These are phyloP conservation scores for Halteria grandinella DNA, from an alignment of 73 alveolate genomes.

Conservation along the genomic window DNA sequence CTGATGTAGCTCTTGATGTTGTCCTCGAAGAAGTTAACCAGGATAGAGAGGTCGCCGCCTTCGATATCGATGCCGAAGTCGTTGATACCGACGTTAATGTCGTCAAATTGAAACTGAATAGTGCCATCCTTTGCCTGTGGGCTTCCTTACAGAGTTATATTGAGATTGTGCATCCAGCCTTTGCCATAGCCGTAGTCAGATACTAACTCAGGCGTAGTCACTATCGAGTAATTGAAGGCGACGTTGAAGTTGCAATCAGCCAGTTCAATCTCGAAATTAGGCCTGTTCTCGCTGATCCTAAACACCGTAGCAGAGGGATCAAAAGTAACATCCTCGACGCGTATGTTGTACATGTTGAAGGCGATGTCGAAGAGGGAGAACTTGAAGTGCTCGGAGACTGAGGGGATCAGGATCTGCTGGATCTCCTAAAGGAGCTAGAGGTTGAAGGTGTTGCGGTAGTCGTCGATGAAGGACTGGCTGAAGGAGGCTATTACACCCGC, in stretches of 20 bases:
- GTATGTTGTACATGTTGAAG: background rate
- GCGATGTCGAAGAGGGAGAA: background rate
- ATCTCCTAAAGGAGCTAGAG: background rate
- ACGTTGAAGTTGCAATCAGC: background rate
- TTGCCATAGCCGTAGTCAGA: constrained; percentile 17
- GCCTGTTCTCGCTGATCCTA: constrained; percentile 8
- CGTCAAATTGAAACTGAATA: background rate
- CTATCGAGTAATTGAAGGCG: background rate
- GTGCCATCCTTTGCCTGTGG: background rate
- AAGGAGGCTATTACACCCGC: constrained; percentile 4
- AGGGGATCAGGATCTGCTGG: background rate
- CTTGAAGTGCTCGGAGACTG: background rate
- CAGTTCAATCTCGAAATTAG: constrained; percentile 20
- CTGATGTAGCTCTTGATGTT: background rate
- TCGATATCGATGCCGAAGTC: background rate
- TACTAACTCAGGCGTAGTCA: constrained; percentile 3
- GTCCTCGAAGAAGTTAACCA: background rate
- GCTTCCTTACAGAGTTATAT: background rate
- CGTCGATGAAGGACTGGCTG: constrained; percentile 21
- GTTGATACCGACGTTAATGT: background rate
- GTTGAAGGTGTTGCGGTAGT: background rate
- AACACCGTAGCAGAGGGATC: constrained; percentile 1
- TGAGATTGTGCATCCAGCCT: constrained; percentile 4
- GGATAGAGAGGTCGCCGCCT: constrained; percentile 7
- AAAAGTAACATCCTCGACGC: background rate